These are phyloP conservation scores for Fragaria iinumae DNA, from an alignment of 306 rosid species.

Conservation along the genomic window DNA sequence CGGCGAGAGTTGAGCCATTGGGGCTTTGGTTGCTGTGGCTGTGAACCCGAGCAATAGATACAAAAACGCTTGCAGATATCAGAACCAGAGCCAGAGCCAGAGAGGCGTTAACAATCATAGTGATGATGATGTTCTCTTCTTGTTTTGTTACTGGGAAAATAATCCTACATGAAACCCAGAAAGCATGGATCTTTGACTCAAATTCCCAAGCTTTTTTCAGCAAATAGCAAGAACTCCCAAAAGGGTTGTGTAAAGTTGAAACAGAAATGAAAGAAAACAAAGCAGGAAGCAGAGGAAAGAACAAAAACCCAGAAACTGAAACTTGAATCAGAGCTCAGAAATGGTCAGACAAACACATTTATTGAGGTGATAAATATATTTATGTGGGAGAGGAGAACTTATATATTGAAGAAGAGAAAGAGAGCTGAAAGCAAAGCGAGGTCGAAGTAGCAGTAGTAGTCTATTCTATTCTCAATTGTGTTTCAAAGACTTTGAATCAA, in stretches of 20 bases:
- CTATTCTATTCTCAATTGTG: neutral
- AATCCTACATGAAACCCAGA: slow-evolving; percentile 41
- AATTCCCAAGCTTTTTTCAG: slow-evolving; percentile 8
- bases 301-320: slow-evolving; percentile 25
- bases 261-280: neutral
- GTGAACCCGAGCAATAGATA: slow-evolving; percentile 34
- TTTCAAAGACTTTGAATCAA: slow-evolving; percentile 32
- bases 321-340: slow-evolving; percentile 1
- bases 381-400: slow-evolving; percentile 26
- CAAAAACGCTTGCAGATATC: slow-evolving; percentile 25
- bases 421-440: slow-evolving; percentile 8
- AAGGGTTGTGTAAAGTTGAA: neutral
- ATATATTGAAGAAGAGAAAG: slow-evolving; percentile 4
- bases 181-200: slow-evolving; percentile 18
- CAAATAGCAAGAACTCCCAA: neutral
- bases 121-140: slow-evolving; percentile 14
- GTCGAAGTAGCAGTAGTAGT: neutral
- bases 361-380: neutral
- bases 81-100: slow-evolving; percentile 36
- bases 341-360: neutral
- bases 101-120: slow-evolving; percentile 41
- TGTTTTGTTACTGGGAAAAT: slow-evolving; percentile 32
- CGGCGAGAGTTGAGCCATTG: slow-evolving; percentile 67
- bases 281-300: slow-evolving; percentile 9
- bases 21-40: slow-evolving; percentile 31